Evolutionary conservation across 306 rosid genomes (phyloP), one percentile per base, ranked within the genome.

Genomic region (Medicago arabica): DNA sequence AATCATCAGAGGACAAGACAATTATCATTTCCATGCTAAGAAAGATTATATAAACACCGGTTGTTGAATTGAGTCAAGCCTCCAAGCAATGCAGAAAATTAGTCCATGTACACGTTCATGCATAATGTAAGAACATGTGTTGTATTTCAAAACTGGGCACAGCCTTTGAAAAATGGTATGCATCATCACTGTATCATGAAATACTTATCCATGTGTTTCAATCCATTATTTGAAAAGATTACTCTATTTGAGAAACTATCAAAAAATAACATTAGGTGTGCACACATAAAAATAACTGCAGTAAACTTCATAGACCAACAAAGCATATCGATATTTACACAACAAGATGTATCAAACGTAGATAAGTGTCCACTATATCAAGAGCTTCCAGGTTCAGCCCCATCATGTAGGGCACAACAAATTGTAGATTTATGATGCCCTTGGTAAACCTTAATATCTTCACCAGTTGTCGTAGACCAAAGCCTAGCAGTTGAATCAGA

Each of bases 401-500:
- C 99, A 68, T 96, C 99, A 51, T 96, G 97, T 10, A 92, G 91
- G 38, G 99, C 99, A 86, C 98, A 92, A 57, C 98, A 92, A 85
- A 90, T 81, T 40, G 99, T 89, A 38, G 98, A 97, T 78, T 96
- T 96, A 81, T 92, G 99, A 83, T 96, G 98, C 31, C 99, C 99
- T 78, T 88, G 97, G 78, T 96, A 92, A 78, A 85, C 89, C 83
- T 72, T 89, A 69, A 95, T 90, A 74, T 89, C 97, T 83, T 96
- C 96, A 25, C 99, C 99, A 4, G 75, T 85, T 64, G 97, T 78
- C 92, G 89, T 86, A 74, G 89, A 85, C 99, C 99, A 96, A 68
- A 96, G 99, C 81, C 96, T 92, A 60, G 99, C 99, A 6, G 99
- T 92, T 31, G 91, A 51, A 82, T 96, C 99, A 40, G 98, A 96